A percentile compares a stretch with the other conserved stretches of the same genome.
phyloP scores from a whole-genome alignment of 129 eudicot species.

The Tagetes erecta region DNA sequence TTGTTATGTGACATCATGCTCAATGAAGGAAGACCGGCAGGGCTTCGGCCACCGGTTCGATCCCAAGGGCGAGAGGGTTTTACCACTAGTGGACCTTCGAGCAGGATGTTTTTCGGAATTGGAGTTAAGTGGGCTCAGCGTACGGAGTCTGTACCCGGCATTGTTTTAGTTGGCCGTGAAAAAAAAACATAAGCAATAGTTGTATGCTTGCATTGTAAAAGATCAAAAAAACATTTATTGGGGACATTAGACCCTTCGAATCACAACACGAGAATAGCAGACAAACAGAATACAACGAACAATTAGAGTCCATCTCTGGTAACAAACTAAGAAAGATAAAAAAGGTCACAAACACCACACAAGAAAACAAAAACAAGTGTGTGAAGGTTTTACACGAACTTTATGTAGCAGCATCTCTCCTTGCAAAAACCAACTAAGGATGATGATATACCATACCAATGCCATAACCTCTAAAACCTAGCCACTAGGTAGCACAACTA shows the following conservation, averaged over 20 bases:
- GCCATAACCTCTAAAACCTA: constrained; percentile 29
- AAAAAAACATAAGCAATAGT: no score
- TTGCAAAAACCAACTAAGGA: constrained; percentile 31
- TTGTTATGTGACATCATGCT: no score
- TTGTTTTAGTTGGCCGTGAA: no score
- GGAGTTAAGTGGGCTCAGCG: no score
- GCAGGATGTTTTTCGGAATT: no score
- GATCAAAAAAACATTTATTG: neutral
- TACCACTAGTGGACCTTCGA: no score
- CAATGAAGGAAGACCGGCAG: no score
- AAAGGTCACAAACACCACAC: constrained; percentile 10
- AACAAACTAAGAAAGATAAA: neutral
- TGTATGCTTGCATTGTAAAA: neutral
- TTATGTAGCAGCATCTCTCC: constrained; percentile 22
- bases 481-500: constrained; percentile 15
- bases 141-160: no score
- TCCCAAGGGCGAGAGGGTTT: no score
- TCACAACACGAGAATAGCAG: neutral
- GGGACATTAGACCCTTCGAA: neutral
- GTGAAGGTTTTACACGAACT: constrained; percentile 19
- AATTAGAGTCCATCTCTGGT: constrained; percentile 2
- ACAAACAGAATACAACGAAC: constrained; percentile 16
- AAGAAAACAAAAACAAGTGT: constrained; percentile 21
- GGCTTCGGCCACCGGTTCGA: no score
- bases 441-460: constrained; percentile 21